These are phyloP conservation scores for Ceratocystis colombiana DNA, from an alignment of 2,329 filamentous ascomycete genomes.

Conservation along the genomic window DNA sequence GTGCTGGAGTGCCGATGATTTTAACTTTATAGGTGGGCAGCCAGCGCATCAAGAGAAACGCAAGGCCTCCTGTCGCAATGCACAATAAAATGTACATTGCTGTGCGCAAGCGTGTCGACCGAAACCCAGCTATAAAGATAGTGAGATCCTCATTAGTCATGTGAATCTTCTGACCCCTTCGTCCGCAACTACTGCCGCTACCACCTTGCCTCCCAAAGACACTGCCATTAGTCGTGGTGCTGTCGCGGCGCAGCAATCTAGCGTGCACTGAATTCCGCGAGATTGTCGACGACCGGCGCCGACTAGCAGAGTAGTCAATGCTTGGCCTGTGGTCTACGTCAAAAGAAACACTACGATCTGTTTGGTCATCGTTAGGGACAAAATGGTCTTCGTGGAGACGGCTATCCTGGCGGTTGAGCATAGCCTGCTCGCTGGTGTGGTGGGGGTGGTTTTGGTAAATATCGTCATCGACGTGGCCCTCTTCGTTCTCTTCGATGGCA, in stretches of 20 bases:
- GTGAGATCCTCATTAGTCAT: constrained; percentile 89
- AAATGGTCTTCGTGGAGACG: constrained; percentile 34
- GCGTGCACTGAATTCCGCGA: constrained; percentile 49
- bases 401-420: constrained; percentile 31
- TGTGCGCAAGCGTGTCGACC: constrained; percentile 61
- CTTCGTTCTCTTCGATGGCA: constrained; percentile 33
- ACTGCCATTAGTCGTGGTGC: constrained; percentile 57
- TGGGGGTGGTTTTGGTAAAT: background rate
- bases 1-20: constrained; percentile 57
- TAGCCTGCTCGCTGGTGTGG: background rate
- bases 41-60: constrained; percentile 81
- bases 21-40: constrained; percentile 76
- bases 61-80: constrained; percentile 61
- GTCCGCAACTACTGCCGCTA: background rate
- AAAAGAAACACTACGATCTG: constrained; percentile 27
- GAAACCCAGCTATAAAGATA: constrained; percentile 85
- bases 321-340: constrained; percentile 36
- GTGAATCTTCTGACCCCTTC: constrained; percentile 76
- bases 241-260: constrained; percentile 62
- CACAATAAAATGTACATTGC: constrained; percentile 61
- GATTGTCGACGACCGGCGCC: constrained; percentile 52
- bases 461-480: constrained; percentile 26
- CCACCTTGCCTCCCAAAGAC: constrained; percentile 46
- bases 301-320: constrained; percentile 41
- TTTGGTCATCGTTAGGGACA: constrained; percentile 1